Evolutionary conservation across 1,284 basidiomycete species (phyloP).

Genomic region (Ganoderma multipileum): DNA sequence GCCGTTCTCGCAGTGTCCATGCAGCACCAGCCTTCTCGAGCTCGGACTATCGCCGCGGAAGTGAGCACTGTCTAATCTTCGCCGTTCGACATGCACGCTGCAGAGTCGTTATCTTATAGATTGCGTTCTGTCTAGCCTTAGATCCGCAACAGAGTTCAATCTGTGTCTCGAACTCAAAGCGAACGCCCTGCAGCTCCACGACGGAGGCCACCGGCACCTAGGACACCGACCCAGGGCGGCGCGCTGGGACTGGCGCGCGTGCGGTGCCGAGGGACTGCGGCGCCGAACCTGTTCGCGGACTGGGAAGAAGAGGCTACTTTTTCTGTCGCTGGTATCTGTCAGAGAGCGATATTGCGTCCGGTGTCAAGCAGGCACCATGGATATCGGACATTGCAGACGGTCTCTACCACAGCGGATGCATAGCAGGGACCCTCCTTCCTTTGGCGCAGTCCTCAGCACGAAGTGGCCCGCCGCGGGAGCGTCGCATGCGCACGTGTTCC

Average conservation of each 20-base stretch:
- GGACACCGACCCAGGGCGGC: neutral
- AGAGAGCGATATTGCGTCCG: conserved; percentile 1
- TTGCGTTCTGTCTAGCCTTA: neutral
- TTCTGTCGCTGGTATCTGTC: neutral
- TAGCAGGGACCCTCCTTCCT: conserved; percentile 18
- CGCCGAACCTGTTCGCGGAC: conserved; percentile 5
- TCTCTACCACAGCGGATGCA: neutral
- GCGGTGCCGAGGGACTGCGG: conserved; percentile 4
- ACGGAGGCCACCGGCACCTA: neutral
- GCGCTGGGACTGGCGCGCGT: neutral
- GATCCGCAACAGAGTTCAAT: neutral
- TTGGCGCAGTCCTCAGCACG: conserved; percentile 19
- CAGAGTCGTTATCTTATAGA: conserved; percentile 9
- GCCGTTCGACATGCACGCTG: neutral
- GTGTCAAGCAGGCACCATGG: conserved; percentile 3
- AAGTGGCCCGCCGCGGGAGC: conserved; percentile 14
- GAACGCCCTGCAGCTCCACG: neutral
- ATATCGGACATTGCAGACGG: conserved; percentile 2
- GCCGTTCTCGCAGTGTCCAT: conserved; percentile 6
- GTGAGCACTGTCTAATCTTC: neutral
- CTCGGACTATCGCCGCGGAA: conserved; percentile 2
- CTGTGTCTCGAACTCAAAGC: neutral
- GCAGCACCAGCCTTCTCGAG: neutral
- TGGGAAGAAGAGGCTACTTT: conserved; percentile 5
- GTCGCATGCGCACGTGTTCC: conserved; percentile 12